Evolutionary conservation across 148 eudicot genomes (phyloP).

Genomic region (Hydrangea macrophylla): DNA sequence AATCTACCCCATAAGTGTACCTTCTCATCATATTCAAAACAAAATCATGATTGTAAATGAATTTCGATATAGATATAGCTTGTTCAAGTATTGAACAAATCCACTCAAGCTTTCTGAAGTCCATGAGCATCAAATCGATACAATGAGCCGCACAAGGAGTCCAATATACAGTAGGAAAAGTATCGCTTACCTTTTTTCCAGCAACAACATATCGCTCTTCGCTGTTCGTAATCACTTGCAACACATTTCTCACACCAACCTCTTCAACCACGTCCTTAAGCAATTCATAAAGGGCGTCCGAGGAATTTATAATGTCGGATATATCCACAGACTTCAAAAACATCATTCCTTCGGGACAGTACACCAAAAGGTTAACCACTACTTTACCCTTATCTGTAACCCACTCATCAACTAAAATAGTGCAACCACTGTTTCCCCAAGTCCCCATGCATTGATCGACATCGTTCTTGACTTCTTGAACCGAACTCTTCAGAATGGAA

Average conservation of each 20-base stretch:
- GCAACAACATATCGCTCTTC: conserved; percentile 60
- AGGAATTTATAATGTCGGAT: conserved; percentile 40
- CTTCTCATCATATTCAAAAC: too few relatives aligned
- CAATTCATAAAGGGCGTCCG: too few relatives aligned
- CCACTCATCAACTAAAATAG: too few relatives aligned
- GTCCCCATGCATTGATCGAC: too few relatives aligned
- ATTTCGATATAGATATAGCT: too few relatives aligned
- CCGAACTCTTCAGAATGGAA: conserved; percentile 62
- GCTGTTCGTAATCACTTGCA: conserved; percentile 70
- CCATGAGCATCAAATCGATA: conserved; percentile 65
- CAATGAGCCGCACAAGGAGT: conserved; percentile 79
- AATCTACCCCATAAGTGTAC: too few relatives aligned
- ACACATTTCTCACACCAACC: too few relatives aligned
- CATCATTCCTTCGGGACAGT: conserved; percentile 71
- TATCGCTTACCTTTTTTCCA: conserved; percentile 60
- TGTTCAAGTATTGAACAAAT: conserved; percentile 56
- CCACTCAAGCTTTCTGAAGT: conserved; percentile 61
- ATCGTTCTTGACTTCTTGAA: conserved; percentile 66
- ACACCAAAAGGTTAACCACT: conserved; percentile 48
- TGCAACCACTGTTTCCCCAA: too few relatives aligned
- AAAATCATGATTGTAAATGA: too few relatives aligned
- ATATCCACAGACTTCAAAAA: conserved; percentile 74
- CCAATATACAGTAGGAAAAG: conserved; percentile 71
- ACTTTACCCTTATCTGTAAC: conserved; percentile 51
- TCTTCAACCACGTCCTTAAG: too few relatives aligned